Base-by-base conservation (phyloP, 768 basidiomycete species). In the Crassisporium funariophilum region DNA sequence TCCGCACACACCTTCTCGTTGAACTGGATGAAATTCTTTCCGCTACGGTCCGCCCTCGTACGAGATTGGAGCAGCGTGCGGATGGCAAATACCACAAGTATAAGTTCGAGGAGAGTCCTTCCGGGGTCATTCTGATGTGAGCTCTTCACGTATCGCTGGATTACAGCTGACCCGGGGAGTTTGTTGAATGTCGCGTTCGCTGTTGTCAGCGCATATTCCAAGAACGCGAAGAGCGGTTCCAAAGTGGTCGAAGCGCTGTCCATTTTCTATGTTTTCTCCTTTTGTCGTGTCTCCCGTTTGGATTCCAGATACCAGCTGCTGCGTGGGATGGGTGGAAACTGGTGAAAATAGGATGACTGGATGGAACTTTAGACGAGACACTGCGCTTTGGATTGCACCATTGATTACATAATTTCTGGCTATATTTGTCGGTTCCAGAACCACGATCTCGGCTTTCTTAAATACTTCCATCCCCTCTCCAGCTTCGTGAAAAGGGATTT, bases 71-170 rank as follows among this genome's bases (percentile, higher is more conserved):
- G 64, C n/a, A 98, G 72, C 0, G 95, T 98, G 46, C 91, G 73
- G 43, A 98, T 78, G 16, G 91, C 93, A 58, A 98, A 97, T 35
- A 91, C 73, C 44, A 94, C 64, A 25, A 99, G 80, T 40, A 95
- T 82, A 16, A 98, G 65, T 68, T 99, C 97, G 41, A 99, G 79
- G 7, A 98, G 57, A 0, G 92, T 93, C 44, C 97, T 78, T 23
- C 88, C 91, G 1, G 97, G 97, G 68, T 99, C 97, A 63, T 99
- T 89, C 67, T 91, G 89, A 66, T 99, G 95, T 0, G 91, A 95
- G 21, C 90, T 92, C 70, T 82, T 87, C 71, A 98, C 89, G 64
- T 97, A 97, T 56, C 95, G 88, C 52, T 88, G 81, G 52, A 92
- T 68, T 49, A 94, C 87, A 2, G 85, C 82, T 7, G 90, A 91